These are phyloP conservation scores for Nigrospora sphaerica DNA, from an alignment of 2,329 filamentous ascomycete species.

Conservation along the genomic window DNA sequence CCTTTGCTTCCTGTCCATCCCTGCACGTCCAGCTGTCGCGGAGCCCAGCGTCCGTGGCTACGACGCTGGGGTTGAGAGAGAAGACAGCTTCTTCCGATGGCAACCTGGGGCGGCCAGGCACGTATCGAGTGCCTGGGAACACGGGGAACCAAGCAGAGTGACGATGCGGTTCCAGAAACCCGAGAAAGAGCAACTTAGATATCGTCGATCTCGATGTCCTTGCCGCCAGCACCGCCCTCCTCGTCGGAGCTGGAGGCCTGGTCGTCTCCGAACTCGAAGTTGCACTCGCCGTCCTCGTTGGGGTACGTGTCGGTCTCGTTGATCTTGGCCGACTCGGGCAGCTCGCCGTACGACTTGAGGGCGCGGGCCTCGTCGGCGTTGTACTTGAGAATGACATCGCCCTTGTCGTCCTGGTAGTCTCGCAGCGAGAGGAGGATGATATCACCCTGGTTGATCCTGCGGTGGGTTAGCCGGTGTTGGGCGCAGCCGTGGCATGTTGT, in stretches of 20 bases:
- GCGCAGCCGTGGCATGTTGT: no score
- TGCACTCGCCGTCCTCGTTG: constrained; percentile 89
- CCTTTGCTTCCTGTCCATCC: constrained; percentile 15
- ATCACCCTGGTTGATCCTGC: constrained; percentile 91
- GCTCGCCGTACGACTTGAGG: constrained; percentile 94
- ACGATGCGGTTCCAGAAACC: not conserved
- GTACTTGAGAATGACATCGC: constrained; percentile 92
- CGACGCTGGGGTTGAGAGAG: constrained; percentile 33
- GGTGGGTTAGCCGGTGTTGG: no score
- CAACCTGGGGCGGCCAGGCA: not conserved
- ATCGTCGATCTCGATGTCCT: constrained; percentile 88
- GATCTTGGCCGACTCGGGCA: constrained; percentile 98
- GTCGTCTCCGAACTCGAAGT: constrained; percentile 98
- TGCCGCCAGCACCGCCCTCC: constrained; percentile 46
- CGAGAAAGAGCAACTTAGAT: constrained; percentile 51
- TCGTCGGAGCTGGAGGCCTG: constrained; percentile 55
- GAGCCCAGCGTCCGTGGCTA: constrained; percentile 17
- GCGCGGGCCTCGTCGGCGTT: constrained; percentile 89
- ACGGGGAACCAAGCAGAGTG: constrained; percentile 4
- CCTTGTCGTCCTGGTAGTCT: constrained; percentile 92
- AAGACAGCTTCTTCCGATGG: constrained; percentile 45
- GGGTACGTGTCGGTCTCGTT: constrained; percentile 98
- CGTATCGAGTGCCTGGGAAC: no score
- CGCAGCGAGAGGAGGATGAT: constrained; percentile 84
- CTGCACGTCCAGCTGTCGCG: constrained; percentile 38